Conservation (phyloP, 2,329 filamentous ascomycete genomes). For the Colletotrichum ledebouriae region DNA sequence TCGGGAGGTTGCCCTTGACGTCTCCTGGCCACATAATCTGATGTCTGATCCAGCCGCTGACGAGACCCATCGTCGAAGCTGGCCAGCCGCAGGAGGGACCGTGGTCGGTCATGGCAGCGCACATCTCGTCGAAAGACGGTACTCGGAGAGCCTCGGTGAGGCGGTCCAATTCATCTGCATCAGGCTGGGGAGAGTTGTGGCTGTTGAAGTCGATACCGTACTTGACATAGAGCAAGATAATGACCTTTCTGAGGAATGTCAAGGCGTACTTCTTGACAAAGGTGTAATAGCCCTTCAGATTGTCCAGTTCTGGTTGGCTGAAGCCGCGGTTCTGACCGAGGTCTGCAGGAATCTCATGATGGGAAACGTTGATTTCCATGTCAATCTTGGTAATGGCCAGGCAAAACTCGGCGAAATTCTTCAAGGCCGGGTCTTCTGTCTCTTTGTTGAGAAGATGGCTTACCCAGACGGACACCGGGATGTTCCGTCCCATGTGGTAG, state of each 20-base stretch:
- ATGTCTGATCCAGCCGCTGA: slow-evolving; percentile 81
- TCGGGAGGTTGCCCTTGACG: slow-evolving; percentile 47
- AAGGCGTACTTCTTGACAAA: slow-evolving; percentile 86
- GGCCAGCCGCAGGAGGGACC: slow-evolving; percentile 64
- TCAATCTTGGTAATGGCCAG: slow-evolving; percentile 60
- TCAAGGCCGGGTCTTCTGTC: slow-evolving; percentile 61
- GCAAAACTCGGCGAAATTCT: slow-evolving; percentile 70
- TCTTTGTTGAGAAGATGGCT: slow-evolving; percentile 58
- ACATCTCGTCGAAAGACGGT: slow-evolving; percentile 84
- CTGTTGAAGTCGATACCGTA: slow-evolving; percentile 90
- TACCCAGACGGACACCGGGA: slow-evolving; percentile 64
- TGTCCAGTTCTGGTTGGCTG: slow-evolving; percentile 67
- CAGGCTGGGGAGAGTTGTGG: slow-evolving; percentile 72
- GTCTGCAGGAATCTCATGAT: slow-evolving; percentile 49
- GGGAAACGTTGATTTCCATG: slow-evolving; percentile 55
- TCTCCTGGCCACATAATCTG: slow-evolving; percentile 58
- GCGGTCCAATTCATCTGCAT: slow-evolving; percentile 84
- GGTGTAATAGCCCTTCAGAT: slow-evolving; percentile 66
- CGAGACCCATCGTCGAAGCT: slow-evolving; percentile 58
- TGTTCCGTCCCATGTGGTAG: slow-evolving; percentile 68
- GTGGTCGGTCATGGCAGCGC: slow-evolving; percentile 68
- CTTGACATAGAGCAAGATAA: slow-evolving; percentile 87
- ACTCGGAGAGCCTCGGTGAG: slow-evolving; percentile 82
- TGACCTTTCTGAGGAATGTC: slow-evolving; percentile 88
- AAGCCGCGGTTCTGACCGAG: slow-evolving; percentile 62